These are phyloP conservation scores for Camellia lanceoleosa DNA, from an alignment of 148 eudicot species.

Conservation along the genomic window DNA sequence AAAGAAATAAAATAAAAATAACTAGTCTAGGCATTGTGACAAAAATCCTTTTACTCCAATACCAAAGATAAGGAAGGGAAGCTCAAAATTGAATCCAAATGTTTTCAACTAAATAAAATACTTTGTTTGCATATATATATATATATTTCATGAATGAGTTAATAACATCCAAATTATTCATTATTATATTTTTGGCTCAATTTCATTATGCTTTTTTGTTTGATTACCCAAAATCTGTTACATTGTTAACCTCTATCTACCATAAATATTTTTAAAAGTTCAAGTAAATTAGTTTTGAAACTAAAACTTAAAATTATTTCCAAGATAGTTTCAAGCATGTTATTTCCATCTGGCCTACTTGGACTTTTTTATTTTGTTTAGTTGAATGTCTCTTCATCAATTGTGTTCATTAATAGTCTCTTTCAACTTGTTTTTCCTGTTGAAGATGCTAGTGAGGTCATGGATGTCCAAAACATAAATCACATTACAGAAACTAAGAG, in stretches of 20 bases:
- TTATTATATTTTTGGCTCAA: neutral
- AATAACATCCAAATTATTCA: neutral
- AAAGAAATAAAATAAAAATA: no score
- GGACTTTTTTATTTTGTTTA: neutral
- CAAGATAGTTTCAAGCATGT: neutral
- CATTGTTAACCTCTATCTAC: neutral
- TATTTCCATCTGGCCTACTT: neutral
- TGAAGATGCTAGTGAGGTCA: constrained; percentile 53
- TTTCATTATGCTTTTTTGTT: neutral
- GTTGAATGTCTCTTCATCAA: neutral
- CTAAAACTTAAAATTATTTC: neutral
- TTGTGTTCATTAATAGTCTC: constrained; percentile 4
- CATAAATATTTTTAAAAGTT: no score
- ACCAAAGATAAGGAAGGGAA: no score
- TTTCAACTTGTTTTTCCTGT: neutral
- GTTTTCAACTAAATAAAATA: no score
- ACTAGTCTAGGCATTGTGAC: neutral
- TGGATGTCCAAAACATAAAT: constrained; percentile 51
- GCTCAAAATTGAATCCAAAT: no score
- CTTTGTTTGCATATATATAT: no score
- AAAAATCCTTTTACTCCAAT: no score
- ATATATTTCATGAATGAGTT: no score
- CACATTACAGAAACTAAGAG: constrained; percentile 55
- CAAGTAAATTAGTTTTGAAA: neutral
- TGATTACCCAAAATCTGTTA: neutral